These are phyloP conservation scores for Pestalotiopsis sp. DNA, from an alignment of 2,329 filamentous ascomycete genomes.

Conservation along the genomic window DNA sequence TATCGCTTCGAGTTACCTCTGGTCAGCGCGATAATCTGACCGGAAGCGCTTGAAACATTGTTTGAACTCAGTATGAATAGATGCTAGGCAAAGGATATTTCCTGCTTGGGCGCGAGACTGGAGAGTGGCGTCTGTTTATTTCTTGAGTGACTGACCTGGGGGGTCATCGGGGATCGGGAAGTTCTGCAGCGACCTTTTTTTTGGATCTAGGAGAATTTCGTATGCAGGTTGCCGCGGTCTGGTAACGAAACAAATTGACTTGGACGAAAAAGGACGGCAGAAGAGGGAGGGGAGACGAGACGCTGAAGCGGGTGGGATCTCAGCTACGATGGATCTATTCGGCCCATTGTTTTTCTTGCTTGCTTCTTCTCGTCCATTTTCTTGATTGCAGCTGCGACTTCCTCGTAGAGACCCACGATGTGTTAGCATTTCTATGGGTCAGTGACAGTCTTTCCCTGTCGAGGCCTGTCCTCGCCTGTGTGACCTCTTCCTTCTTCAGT, in stretches of 20 bases:
- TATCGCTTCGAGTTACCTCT: background rate
- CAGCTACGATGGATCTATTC: background rate
- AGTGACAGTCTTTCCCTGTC: background rate
- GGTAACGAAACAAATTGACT: background rate
- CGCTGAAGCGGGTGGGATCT: background rate
- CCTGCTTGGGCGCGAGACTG: background rate
- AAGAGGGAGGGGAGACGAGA: background rate
- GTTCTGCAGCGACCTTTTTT: background rate
- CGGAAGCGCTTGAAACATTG: background rate
- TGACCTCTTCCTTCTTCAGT: background rate
- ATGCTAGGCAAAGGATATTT: background rate
- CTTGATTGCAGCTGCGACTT: background rate
- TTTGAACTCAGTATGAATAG: background rate
- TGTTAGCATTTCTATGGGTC: background rate
- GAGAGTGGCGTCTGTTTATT: background rate
- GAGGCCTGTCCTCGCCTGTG: no score
- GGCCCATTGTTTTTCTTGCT: background rate
- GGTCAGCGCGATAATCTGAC: background rate
- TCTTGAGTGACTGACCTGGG: background rate
- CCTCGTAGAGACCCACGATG: background rate
- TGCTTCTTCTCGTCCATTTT: background rate
- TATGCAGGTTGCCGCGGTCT: conserved; percentile 3
- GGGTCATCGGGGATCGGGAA: conserved; percentile 2
- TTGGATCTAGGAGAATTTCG: conserved; percentile 6
- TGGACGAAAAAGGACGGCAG: background rate